A percentile compares a stretch with the other conserved stretches of the same genome.
These are phyloP conservation scores for Coemansia sp. DNA, from an alignment of 192 early-diverging fungal species.

Conservation along the genomic window DNA sequence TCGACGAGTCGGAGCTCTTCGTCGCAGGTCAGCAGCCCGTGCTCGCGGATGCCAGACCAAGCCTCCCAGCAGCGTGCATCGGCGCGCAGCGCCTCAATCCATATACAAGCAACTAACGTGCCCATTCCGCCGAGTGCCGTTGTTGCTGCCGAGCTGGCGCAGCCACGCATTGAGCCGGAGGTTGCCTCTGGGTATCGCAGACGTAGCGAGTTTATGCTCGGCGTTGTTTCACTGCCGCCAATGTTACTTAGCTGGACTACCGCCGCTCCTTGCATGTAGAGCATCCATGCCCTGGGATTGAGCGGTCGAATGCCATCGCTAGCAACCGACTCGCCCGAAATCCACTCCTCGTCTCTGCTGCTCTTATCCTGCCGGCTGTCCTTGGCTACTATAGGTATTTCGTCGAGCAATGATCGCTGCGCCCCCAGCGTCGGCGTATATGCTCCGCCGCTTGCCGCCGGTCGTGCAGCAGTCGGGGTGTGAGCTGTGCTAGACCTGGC, in stretches of 20 bases:
- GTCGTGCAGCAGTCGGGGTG: conserved; percentile 5
- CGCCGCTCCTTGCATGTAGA: conserved; percentile 57
- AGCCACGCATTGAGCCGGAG: background rate
- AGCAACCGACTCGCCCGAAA: background rate
- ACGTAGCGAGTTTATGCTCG: conserved; percentile 37
- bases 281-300: conserved; percentile 35
- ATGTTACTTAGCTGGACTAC: conserved; percentile 50
- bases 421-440: background rate
- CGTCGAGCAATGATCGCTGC: conserved; percentile 3
- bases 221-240: conserved; percentile 36
- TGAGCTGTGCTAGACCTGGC: background rate
- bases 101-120: conserved; percentile 30
- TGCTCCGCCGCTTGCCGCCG: background rate
- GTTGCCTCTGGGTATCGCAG: conserved; percentile 8
- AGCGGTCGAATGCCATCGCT: conserved; percentile 17
- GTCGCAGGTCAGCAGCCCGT: conserved; percentile 39
- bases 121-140: conserved; percentile 33
- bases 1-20: conserved; percentile 35
- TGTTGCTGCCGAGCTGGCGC: background rate
- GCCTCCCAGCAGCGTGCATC: conserved; percentile 59
- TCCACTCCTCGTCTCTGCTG: background rate
- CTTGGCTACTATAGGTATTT: background rate
- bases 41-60: conserved; percentile 50
- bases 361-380: conserved; percentile 5
- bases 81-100: conserved; percentile 23